A percentile compares a stretch with the other conserved stretches of the same genome.
phyloP scores from a whole-genome alignment of 805 yeast genomes.

The Yamadazyma kitorensis region DNA sequence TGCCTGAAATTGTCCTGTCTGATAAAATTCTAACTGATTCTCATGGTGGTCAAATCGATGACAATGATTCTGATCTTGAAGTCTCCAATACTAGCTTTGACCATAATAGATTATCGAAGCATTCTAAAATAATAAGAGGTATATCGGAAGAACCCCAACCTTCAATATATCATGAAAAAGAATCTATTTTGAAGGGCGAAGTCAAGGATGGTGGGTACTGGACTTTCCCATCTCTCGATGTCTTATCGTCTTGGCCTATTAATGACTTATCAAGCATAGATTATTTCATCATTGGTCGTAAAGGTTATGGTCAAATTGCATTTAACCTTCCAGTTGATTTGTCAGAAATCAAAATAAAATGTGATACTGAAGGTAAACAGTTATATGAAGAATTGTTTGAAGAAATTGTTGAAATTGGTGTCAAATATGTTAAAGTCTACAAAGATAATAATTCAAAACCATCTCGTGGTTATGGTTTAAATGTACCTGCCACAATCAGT shows the following conservation, averaged over 20 bases:
- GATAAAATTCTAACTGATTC: conserved; percentile 11
- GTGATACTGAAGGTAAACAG: conserved; percentile 27
- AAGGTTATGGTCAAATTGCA: conserved; percentile 64
- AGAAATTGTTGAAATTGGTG: conserved; percentile 37
- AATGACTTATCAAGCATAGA: conserved; percentile 54
- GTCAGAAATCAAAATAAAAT: conserved; percentile 45
- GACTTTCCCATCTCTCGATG: conserved; percentile 64
- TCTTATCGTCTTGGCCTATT: conserved; percentile 40
- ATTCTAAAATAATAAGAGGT: conserved; percentile 6
- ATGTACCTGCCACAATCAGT: conserved; percentile 74
- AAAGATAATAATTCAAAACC: conserved; percentile 56
- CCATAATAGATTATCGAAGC: background rate
- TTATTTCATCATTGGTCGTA: conserved; percentile 66
- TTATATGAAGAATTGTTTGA: conserved; percentile 43
- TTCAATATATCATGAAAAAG: conserved; percentile 5
- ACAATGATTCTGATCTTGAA: conserved; percentile 8
- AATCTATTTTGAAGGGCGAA: background rate
- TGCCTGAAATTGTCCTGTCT: conserved; percentile 13
- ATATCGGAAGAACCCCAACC: conserved; percentile 1
- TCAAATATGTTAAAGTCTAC: conserved; percentile 58
- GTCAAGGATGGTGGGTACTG: conserved; percentile 50
- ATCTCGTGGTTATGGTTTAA: conserved; percentile 63
- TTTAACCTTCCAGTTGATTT: conserved; percentile 70
- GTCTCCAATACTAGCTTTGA: background rate
- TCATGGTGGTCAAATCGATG: conserved; percentile 8